Base-by-base conservation (phyloP, 139 green algal genomes). In the Trebouxia sp. region DNA sequence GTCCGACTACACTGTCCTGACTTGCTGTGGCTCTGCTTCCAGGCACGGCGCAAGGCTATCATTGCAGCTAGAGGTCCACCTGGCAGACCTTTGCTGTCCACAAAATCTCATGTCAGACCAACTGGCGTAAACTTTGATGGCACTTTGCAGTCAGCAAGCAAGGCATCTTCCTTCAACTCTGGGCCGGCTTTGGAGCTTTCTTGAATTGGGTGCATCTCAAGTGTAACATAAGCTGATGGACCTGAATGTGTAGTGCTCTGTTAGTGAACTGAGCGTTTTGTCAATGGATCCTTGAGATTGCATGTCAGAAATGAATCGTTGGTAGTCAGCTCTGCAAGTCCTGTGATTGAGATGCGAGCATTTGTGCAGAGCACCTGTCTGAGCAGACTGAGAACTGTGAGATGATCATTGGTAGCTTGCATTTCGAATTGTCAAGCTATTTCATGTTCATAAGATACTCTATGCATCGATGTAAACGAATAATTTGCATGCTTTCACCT, bases 111-210 rank as follows among this genome's bases (percentile, higher is more conserved):
- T 45, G 62, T 32, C 12, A 22, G 20, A 28, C 12, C 32, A 72
- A 11, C 62, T 72, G 62, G n/a, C 28, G 32, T 45, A 32, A 72
- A 72, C 15, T 30, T 72, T 72, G 62, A 35, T 14, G 43, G 26
- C 9, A 45, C 15, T 37, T 14, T 72, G 62, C 32, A 41, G 12
- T 35, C 62, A 72, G 62, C 62, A 72, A 72, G 32, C 8, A 32
- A n/a, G 11, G 22, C 28, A 20, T 3, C 43, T 10, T 72, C 62
- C n/a, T 28, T 72, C n/a, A 35, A 32, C 12, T 30, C 32, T 45
- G 62, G 62, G 62, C 62, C 62, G 43, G 62, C 62, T 72, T 72
- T 72, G 62, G 62, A 72, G 62, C 37, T 72, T 32, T 72, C 62
- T 42, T 72, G 62, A 72, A 9, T 30, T 35, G 35, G 37, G 62